These are phyloP conservation scores for Fusarium continuum DNA, from an alignment of 2,329 filamentous ascomycete species.

Conservation along the genomic window DNA sequence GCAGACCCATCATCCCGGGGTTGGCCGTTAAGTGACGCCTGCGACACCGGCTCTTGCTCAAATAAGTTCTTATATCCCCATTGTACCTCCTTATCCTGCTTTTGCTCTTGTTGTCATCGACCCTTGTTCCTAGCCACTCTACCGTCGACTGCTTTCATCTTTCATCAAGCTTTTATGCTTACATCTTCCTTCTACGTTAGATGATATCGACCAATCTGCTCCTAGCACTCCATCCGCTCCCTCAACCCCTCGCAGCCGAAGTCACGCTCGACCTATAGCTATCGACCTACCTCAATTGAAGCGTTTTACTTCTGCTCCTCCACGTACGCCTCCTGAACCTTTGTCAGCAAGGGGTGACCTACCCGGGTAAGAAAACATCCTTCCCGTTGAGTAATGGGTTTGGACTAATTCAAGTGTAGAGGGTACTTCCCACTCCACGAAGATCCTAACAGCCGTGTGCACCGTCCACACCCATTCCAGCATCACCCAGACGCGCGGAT, in stretches of 20 bases:
- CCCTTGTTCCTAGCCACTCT: conserved; percentile 1
- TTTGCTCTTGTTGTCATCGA: conserved; percentile 27
- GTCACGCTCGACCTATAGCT: conserved; percentile 59
- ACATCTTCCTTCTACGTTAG: conserved; percentile 19
- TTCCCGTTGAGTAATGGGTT: neutral
- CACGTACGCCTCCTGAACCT: conserved; percentile 57
- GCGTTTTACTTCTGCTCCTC: conserved; percentile 52
- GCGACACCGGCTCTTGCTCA: conserved; percentile 19
- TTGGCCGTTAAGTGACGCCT: conserved; percentile 37
- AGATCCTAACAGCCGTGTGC: conserved; percentile 58
- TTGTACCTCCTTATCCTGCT: conserved; percentile 32
- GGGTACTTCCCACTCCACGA: conserved; percentile 70
- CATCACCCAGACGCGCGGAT: conserved; percentile 50
- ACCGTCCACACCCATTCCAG: conserved; percentile 63
- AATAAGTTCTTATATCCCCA: conserved; percentile 26
- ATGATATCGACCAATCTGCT: conserved; percentile 27
- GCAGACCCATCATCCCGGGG: conserved; percentile 34
- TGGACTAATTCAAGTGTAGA: conserved; percentile 48
- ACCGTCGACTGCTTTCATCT: neutral
- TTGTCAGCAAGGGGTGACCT: conserved; percentile 68
- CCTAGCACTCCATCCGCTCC: conserved; percentile 35
- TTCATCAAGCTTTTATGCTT: conserved; percentile 4
- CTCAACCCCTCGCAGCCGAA: conserved; percentile 35
- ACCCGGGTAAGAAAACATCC: conserved; percentile 59
- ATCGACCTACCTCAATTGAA: conserved; percentile 59